Conservation (phyloP, 2,329 filamentous ascomycete genomes). For the Phialocephala sp. region DNA sequence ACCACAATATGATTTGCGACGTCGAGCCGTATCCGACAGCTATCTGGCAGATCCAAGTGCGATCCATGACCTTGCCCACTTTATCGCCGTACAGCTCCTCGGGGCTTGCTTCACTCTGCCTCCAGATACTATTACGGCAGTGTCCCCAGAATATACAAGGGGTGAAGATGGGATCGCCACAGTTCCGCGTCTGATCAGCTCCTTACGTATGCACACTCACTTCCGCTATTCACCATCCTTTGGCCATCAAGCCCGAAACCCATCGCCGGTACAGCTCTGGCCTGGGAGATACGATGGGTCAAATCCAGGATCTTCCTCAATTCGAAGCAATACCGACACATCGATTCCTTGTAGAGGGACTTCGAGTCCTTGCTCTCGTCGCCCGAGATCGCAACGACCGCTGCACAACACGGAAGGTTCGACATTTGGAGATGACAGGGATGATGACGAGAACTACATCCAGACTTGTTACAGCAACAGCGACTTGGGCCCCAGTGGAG, state of each 20-base stretch:
- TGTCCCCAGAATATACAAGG: slow-evolving; percentile 23
- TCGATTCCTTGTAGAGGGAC: slow-evolving; percentile 19
- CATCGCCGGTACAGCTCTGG: slow-evolving; percentile 39
- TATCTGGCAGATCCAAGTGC: slow-evolving; percentile 29
- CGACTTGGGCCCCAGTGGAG: slow-evolving; percentile 4
- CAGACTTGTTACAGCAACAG: background rate
- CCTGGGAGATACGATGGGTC: slow-evolving; percentile 31
- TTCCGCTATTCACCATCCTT: slow-evolving; percentile 43
- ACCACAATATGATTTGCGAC: slow-evolving; percentile 21
- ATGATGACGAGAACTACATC: slow-evolving; percentile 12
- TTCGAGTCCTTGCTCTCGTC: slow-evolving; percentile 16
- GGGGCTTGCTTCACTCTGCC: slow-evolving; percentile 42
- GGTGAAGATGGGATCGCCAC: slow-evolving; percentile 12
- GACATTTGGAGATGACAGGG: background rate
- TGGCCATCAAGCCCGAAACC: slow-evolving; percentile 40
- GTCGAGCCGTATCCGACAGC: slow-evolving; percentile 36
- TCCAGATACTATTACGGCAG: slow-evolving; percentile 29
- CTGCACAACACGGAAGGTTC: slow-evolving; percentile 29
- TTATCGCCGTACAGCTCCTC: slow-evolving; percentile 41
- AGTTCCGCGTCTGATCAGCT: slow-evolving; percentile 40
- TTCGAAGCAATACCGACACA: slow-evolving; percentile 13
- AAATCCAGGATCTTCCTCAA: slow-evolving; percentile 20
- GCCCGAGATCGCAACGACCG: slow-evolving; percentile 20
- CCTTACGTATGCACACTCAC: slow-evolving; percentile 42
- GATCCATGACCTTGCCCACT: slow-evolving; percentile 39